Percentiles rank a stretch among this genome's conserved stretches.
Conservation (phyloP, 2,329 filamentous ascomycete genomes). For the Thyridium curvatum region DNA sequence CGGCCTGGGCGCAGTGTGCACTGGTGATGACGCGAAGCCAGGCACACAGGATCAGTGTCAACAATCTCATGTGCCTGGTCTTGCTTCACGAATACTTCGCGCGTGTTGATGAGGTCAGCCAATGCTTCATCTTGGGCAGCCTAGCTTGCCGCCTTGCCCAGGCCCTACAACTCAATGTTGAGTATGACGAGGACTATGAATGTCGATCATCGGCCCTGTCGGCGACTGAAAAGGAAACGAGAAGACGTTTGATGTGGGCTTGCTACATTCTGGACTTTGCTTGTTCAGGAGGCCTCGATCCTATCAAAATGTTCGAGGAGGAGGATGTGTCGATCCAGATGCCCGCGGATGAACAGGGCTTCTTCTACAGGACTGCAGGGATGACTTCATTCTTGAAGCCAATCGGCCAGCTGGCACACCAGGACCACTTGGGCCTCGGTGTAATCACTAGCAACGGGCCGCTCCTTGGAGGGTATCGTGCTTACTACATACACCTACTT, state of each 20-base stretch:
- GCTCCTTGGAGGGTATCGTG: background rate
- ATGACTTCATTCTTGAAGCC: background rate
- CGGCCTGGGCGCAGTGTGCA: slow-evolving; percentile 5
- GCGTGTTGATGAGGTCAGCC: slow-evolving; percentile 5
- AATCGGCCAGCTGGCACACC: background rate
- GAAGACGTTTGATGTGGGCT: slow-evolving; percentile 4
- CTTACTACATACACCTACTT: background rate
- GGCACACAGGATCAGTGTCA: slow-evolving; percentile 3
- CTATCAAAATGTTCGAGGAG: slow-evolving; percentile 3
- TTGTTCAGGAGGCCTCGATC: slow-evolving; percentile 5
- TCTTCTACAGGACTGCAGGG: slow-evolving; percentile 1
- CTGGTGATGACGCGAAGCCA: slow-evolving; percentile 2
- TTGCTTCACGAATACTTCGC: slow-evolving; percentile 7
- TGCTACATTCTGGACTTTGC: slow-evolving; percentile 4
- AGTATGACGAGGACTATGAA: slow-evolving; percentile 3
- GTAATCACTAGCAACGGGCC: background rate
- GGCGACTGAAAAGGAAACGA: slow-evolving; percentile 2
- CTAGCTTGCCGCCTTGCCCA: slow-evolving; percentile 6
- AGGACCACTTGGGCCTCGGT: too few relatives aligned
- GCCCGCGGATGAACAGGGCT: slow-evolving; percentile 2
- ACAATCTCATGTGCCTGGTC: slow-evolving; percentile 6
- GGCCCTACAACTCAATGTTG: slow-evolving; percentile 7
- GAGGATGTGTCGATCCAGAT: slow-evolving; percentile 3
- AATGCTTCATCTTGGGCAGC: slow-evolving; percentile 5
- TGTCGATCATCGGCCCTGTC: background rate